phyloP scores from a whole-genome alignment of 2,329 filamentous ascomycete genomes.

The Cercospora janseana region DNA sequence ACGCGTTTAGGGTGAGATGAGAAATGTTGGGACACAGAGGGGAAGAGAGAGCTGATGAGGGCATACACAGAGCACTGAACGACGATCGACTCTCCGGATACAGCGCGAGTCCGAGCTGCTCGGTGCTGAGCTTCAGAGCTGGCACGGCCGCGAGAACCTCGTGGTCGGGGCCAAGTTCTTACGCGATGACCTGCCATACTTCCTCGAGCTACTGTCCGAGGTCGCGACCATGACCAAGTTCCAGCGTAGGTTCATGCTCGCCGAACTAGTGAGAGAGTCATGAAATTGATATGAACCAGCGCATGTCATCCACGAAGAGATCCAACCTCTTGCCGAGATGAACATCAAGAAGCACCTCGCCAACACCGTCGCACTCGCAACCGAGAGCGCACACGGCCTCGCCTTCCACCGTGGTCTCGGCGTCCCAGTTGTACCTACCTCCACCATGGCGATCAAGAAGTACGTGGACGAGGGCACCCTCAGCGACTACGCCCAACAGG shows the following conservation, averaged over 20 bases:
- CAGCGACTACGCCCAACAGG: constrained; percentile 70
- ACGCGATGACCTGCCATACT: constrained; percentile 93
- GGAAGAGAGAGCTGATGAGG: constrained; percentile 22
- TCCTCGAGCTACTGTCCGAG: constrained; percentile 91
- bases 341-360: constrained; percentile 71
- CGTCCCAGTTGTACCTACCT: constrained; percentile 68
- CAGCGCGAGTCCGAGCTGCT: constrained; percentile 93
- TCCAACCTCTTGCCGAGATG: constrained; percentile 71
- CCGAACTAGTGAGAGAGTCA: constrained; percentile 8
- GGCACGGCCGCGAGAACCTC: constrained; percentile 90
- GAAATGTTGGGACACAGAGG: constrained; percentile 2
- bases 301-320: constrained; percentile 86
- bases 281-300: constrained; percentile 52
- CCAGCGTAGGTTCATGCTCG: constrained; percentile 51
- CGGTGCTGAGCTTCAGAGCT: constrained; percentile 81
- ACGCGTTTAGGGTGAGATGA: constrained; percentile 84
- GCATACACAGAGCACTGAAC: constrained; percentile 68
- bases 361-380: constrained; percentile 65
- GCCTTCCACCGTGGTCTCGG: constrained; percentile 95
- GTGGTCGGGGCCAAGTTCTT: constrained; percentile 94
- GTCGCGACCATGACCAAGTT: constrained; percentile 87
- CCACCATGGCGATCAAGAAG: constrained; percentile 68
- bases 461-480: constrained; percentile 78
- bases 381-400: constrained; percentile 80
- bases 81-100: constrained; percentile 87